phyloP scores from a whole-genome alignment of 2,329 filamentous ascomycete species.

The Pseudocercospora macadamiae region DNA sequence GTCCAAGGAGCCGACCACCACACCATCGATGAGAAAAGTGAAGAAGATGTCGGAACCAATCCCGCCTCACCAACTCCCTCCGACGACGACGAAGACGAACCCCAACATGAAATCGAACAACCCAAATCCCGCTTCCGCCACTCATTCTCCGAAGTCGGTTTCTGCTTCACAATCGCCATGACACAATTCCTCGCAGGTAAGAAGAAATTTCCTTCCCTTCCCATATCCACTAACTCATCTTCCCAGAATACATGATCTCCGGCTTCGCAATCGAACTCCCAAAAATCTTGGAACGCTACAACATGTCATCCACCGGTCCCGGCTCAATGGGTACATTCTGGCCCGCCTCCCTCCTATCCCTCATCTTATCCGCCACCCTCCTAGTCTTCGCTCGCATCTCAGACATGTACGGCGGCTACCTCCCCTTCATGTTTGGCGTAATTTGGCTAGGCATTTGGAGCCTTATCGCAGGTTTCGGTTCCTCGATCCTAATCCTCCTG shows the following conservation, averaged over 20 bases:
- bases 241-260: slow-evolving; percentile 40
- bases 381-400: slow-evolving; percentile 40
- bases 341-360: slow-evolving; percentile 40
- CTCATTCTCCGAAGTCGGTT: slow-evolving; percentile 36
- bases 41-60: neutral
- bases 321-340: slow-evolving; percentile 37
- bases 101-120: slow-evolving; percentile 1
- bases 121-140: slow-evolving; percentile 33
- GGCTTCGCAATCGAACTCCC: slow-evolving; percentile 42
- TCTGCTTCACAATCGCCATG: slow-evolving; percentile 42
- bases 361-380: slow-evolving; percentile 39
- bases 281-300: slow-evolving; percentile 27
- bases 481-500: slow-evolving; percentile 17
- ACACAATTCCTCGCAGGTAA: slow-evolving; percentile 38
- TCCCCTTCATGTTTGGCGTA: slow-evolving; percentile 39
- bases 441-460: slow-evolving; percentile 41
- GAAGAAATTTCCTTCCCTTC: neutral
- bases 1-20: slow-evolving; percentile 7
- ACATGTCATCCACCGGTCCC: slow-evolving; percentile 1
- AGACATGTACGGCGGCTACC: slow-evolving; percentile 43
- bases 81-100: neutral
- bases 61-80: slow-evolving; percentile 3
- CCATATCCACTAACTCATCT: neutral
- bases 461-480: slow-evolving; percentile 38
- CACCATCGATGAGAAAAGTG: slow-evolving; percentile 11